phyloP scores from a whole-genome alignment of 768 basidiomycete genomes.

The Amanita rimosa region DNA sequence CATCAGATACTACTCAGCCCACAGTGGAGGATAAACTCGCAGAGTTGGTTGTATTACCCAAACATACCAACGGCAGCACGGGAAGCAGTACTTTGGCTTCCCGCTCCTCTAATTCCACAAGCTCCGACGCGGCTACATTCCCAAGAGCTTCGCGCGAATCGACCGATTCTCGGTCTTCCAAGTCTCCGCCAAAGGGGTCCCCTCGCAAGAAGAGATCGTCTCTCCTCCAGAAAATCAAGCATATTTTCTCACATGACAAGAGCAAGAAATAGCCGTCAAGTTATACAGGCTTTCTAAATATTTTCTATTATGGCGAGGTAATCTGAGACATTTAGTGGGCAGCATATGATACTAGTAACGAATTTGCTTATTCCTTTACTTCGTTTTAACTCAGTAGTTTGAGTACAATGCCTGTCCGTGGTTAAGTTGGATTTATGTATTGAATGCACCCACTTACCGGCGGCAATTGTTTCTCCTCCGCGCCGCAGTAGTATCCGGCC shows the following conservation, averaged over 20 bases:
- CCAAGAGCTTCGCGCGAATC: conserved; percentile 2
- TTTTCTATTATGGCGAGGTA: background rate
- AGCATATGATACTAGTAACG: too few species aligned
- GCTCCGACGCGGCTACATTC: background rate
- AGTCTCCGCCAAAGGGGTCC: conserved; percentile 5
- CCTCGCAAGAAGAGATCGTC: conserved; percentile 42
- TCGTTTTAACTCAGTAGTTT: background rate
- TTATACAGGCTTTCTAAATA: background rate
- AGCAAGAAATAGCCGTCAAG: conserved; percentile 14
- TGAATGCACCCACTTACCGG: conserved; percentile 38
- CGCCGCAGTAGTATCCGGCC: conserved; percentile 81
- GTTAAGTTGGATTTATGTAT: too few species aligned
- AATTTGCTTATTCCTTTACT: background rate
- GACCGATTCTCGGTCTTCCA: background rate
- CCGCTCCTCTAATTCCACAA: background rate
- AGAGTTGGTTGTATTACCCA: background rate
- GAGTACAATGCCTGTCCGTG: background rate
- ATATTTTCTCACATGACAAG: conserved; percentile 36
- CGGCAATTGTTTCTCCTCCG: conserved; percentile 89
- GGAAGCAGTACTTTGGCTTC: background rate
- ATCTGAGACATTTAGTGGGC: background rate
- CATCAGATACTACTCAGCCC: background rate
- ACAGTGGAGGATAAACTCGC: background rate
- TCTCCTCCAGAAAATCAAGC: conserved; percentile 41
- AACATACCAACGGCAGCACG: background rate